Evolutionary conservation across 2,329 filamentous ascomycete species (phyloP).

Genomic region (Botrytis squamosa): DNA sequence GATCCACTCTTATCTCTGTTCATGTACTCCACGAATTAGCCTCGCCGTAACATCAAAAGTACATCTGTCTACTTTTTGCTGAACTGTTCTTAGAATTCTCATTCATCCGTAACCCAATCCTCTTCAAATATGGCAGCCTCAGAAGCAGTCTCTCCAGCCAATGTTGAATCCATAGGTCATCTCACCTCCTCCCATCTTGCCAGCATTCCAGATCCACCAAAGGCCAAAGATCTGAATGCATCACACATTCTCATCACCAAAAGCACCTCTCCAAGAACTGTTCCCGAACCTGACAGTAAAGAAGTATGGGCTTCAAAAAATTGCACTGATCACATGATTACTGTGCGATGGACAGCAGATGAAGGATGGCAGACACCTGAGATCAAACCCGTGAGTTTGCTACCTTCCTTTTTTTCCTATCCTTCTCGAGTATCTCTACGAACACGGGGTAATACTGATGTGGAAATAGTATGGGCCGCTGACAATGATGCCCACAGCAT

Average conservation of each 20-base stretch:
- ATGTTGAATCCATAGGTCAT: background rate
- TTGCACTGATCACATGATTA: slow-evolving; percentile 81
- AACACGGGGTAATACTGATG: background rate
- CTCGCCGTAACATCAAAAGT: background rate
- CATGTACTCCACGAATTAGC: background rate
- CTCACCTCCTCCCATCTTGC: background rate
- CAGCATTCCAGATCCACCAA: background rate
- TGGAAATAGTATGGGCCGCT: slow-evolving; percentile 3
- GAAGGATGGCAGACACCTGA: slow-evolving; percentile 69
- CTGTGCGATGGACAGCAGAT: slow-evolving; percentile 61
- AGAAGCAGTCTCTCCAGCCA: background rate
- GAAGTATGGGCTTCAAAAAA: slow-evolving; percentile 22
- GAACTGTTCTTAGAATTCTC: background rate
- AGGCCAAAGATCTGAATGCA: slow-evolving; percentile 48
- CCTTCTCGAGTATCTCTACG: background rate
- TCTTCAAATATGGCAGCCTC: background rate
- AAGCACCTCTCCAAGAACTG: slow-evolving; percentile 48
- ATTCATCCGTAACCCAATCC: background rate
- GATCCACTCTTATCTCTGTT: background rate
- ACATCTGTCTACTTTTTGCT: background rate
- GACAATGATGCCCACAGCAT: slow-evolving; percentile 24
- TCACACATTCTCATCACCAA: slow-evolving; percentile 56
- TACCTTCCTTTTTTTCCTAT: too few relatives aligned
- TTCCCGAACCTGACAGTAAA: slow-evolving; percentile 41
- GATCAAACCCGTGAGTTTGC: slow-evolving; percentile 68